Percentiles rank a stretch among this genome's conserved stretches.
phyloP scores from a whole-genome alignment of 1,284 basidiomycete genomes.

The Leccinum idahoense region DNA sequence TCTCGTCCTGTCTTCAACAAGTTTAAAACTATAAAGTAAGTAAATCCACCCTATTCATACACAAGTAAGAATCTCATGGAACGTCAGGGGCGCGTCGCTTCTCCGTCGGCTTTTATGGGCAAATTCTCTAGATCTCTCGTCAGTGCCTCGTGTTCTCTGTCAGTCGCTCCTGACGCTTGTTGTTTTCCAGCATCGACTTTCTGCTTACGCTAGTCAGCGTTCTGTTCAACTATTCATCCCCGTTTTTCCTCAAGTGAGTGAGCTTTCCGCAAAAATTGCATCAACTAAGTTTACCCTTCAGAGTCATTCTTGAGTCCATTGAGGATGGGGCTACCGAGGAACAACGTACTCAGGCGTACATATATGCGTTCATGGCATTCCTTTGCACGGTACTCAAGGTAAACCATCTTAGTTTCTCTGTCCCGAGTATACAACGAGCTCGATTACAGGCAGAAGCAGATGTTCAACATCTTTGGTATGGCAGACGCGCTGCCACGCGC shows the following conservation, averaged over 20 bases:
- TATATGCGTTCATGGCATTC: conserved; percentile 59
- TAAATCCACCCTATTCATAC: conserved; percentile 16
- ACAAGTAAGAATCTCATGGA: background rate
- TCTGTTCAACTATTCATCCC: conserved; percentile 51
- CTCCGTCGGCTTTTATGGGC: conserved; percentile 59
- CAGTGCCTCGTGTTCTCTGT: conserved; percentile 11
- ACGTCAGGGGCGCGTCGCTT: conserved; percentile 45
- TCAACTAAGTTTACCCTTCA: conserved; percentile 8
- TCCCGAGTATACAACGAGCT: background rate
- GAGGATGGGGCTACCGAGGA: conserved; percentile 29
- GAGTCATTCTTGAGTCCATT: conserved; percentile 34
- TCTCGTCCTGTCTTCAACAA: conserved; percentile 48
- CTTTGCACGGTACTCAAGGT: conserved; percentile 45
- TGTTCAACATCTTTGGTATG: conserved; percentile 63
- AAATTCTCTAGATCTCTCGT: conserved; percentile 71
- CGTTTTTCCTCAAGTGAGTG: conserved; percentile 42
- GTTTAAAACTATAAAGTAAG: conserved; percentile 35
- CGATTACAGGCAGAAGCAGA: conserved; percentile 47
- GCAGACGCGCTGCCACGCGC: conserved; percentile 53
- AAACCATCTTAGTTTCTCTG: background rate
- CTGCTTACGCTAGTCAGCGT: conserved; percentile 53
- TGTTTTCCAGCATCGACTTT: conserved; percentile 51
- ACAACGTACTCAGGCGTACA: conserved; percentile 49
- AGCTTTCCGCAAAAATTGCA: background rate
- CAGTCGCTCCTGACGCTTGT: background rate